Conservation (phyloP, 2,329 filamentous ascomycete species). For the Talaromyces sp. region DNA sequence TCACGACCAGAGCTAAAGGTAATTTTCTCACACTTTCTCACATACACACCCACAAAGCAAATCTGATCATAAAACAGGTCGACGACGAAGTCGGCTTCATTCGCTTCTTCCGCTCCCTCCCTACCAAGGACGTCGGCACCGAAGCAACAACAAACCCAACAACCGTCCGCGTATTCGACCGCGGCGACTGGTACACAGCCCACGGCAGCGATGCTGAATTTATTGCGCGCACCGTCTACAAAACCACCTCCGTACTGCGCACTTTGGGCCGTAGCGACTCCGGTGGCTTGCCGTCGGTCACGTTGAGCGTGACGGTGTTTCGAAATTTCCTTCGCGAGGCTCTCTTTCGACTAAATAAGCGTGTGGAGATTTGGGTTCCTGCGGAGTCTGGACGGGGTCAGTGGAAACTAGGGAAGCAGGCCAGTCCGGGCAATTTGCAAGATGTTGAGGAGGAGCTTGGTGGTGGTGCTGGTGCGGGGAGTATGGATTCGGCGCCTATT, state of each 20-base stretch:
- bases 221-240: conserved; percentile 69
- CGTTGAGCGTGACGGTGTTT: conserved; percentile 91
- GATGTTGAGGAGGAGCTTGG: conserved; percentile 95
- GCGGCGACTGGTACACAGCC: conserved; percentile 87
- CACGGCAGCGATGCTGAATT: conserved; percentile 42
- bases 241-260: conserved; percentile 90
- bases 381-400: conserved; percentile 66
- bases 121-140: conserved; percentile 52
- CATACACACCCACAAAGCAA: not conserved
- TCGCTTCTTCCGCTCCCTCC: conserved; percentile 86
- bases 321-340: conserved; percentile 92
- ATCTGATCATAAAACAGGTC: conserved; percentile 54
- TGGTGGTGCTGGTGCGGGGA: conserved; percentile 41
- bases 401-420: conserved; percentile 88
- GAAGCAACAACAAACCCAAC: conserved; percentile 40
- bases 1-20: conserved; percentile 69
- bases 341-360: conserved; percentile 82
- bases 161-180: conserved; percentile 81
- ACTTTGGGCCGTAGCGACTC: conserved; percentile 79
- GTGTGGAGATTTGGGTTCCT: conserved; percentile 84
- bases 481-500: conserved; percentile 84
- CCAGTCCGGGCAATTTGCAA: conserved; percentile 92
- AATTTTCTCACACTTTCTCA: conserved; percentile 9
- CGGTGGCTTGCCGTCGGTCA: conserved; percentile 85
- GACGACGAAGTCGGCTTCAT: conserved; percentile 98